Evolutionary conservation across 768 basidiomycete species (phyloP).

Genomic region (Amanita fuliginea): DNA sequence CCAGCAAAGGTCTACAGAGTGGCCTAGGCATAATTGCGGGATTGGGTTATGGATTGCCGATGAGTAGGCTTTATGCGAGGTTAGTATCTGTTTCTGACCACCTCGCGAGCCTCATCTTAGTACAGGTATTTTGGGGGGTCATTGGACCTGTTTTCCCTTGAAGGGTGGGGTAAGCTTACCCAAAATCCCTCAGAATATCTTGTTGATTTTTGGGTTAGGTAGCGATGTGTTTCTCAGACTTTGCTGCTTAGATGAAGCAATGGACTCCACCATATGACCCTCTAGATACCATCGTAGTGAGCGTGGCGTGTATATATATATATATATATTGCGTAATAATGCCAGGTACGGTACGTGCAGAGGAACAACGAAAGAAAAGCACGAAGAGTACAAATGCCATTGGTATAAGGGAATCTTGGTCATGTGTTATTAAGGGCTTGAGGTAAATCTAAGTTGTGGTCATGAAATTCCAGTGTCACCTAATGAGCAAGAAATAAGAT

Average conservation of each 20-base stretch:
- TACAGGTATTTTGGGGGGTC: slow-evolving; percentile 78
- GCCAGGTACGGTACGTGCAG: slow-evolving; percentile 21
- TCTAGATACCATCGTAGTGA: background rate
- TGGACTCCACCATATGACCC: slow-evolving; percentile 27
- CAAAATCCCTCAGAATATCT: slow-evolving; percentile 1
- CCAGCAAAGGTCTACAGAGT: slow-evolving; percentile 63
- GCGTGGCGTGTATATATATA: slow-evolving; percentile 17
- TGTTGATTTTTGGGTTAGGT: slow-evolving; percentile 17
- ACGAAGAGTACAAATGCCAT: slow-evolving; percentile 23
- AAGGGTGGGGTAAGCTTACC: slow-evolving; percentile 64
- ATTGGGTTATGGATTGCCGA: slow-evolving; percentile 76
- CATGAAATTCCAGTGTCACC: slow-evolving; percentile 13
- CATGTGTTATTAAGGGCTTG: slow-evolving; percentile 12
- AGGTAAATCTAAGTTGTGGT: slow-evolving; percentile 10
- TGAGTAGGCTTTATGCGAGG: slow-evolving; percentile 67
- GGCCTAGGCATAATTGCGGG: slow-evolving; percentile 88
- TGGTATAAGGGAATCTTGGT: slow-evolving; percentile 34
- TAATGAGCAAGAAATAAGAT: slow-evolving; percentile 5
- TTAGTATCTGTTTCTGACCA: slow-evolving; percentile 16
- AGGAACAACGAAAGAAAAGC: slow-evolving; percentile 14
- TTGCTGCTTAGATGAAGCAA: slow-evolving; percentile 38
- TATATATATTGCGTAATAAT: slow-evolving; percentile 24
- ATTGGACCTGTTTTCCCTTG: slow-evolving; percentile 68
- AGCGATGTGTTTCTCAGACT: slow-evolving; percentile 41
- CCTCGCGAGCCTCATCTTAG: slow-evolving; percentile 3